Evolutionary conservation across 2,329 filamentous ascomycete species (phyloP).

Genomic region (Sphaceloma murrayae): DNA sequence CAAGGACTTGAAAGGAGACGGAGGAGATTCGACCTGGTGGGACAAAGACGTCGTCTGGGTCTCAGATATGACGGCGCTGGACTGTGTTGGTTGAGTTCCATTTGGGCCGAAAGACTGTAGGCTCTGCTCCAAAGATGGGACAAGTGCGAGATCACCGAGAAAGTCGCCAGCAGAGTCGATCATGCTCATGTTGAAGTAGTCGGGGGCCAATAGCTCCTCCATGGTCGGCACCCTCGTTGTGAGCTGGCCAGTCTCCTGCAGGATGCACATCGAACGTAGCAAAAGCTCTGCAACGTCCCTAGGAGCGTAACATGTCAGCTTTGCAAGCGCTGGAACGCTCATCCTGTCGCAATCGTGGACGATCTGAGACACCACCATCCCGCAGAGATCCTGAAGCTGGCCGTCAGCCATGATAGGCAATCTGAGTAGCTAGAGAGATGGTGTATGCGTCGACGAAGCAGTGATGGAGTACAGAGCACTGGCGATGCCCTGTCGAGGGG

Average conservation of each 20-base stretch:
- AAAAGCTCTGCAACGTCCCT: slow-evolving; percentile 10
- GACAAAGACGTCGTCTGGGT: too few relatives aligned
- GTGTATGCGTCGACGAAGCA: too few relatives aligned
- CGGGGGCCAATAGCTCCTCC: neutral
- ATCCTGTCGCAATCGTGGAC: neutral
- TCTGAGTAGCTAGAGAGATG: too few relatives aligned
- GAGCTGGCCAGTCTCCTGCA: slow-evolving; percentile 8
- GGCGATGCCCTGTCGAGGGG: too few relatives aligned
- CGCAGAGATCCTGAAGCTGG: too few relatives aligned
- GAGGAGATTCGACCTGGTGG: neutral
- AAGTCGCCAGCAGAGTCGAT: neutral
- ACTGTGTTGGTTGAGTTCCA: neutral
- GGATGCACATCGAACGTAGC: slow-evolving; percentile 5
- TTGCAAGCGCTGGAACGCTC: slow-evolving; percentile 1
- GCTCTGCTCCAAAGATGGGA: neutral
- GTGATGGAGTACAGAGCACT: too few relatives aligned
- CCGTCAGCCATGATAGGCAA: too few relatives aligned
- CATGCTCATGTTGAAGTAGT: neutral
- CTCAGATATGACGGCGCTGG: too few relatives aligned
- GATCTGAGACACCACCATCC: slow-evolving; percentile 2
- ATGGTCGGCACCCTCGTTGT: neutral
- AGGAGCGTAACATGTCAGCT: neutral
- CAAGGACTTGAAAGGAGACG: neutral
- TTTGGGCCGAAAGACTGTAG: neutral
- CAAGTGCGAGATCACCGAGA: neutral